phyloP scores from a whole-genome alignment of 768 basidiomycete genomes.

The Hygrocybe coccinea region DNA sequence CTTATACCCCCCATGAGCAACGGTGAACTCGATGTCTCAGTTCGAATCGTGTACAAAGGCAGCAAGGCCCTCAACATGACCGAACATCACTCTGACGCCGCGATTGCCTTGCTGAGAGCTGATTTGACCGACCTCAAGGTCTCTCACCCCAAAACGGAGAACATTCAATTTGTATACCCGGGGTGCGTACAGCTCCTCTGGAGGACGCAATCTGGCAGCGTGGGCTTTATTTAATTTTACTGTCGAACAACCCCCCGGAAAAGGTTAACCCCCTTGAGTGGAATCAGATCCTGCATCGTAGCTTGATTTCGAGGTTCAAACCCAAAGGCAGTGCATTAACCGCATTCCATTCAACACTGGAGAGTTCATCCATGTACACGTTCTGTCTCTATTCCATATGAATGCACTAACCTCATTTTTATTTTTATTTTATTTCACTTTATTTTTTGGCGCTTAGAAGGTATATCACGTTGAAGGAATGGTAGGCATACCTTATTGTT shows the following conservation, averaged over 20 bases:
- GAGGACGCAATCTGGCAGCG: slow-evolving; percentile 2
- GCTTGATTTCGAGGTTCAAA: not conserved
- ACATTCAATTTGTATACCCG: slow-evolving; percentile 29
- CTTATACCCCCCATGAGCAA: not conserved
- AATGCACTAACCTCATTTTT: not conserved
- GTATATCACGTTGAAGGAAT: not conserved
- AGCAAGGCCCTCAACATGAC: slow-evolving; percentile 8
- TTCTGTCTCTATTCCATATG: not conserved
- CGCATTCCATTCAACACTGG: not conserved
- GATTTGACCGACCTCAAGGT: slow-evolving; percentile 36
- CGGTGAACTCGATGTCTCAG: slow-evolving; percentile 1
- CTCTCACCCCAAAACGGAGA: slow-evolving; percentile 36
- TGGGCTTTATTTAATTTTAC: not conserved
- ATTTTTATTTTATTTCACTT: not conserved
- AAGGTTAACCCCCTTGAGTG: not conserved
- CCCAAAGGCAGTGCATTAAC: not conserved
- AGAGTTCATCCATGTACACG: not conserved
- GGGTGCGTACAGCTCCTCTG: slow-evolving; percentile 30
- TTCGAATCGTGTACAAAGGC: slow-evolving; percentile 13
- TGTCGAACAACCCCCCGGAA: not conserved
- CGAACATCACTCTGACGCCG: slow-evolving; percentile 3
- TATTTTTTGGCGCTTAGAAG: no score
- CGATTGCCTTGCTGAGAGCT: slow-evolving; percentile 23
- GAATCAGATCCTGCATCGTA: not conserved
- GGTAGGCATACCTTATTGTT: no score